Evolutionary conservation across 495 filamentous ascomycete genomes (phyloP).

Genomic region (Astrocystis sublimbata): DNA sequence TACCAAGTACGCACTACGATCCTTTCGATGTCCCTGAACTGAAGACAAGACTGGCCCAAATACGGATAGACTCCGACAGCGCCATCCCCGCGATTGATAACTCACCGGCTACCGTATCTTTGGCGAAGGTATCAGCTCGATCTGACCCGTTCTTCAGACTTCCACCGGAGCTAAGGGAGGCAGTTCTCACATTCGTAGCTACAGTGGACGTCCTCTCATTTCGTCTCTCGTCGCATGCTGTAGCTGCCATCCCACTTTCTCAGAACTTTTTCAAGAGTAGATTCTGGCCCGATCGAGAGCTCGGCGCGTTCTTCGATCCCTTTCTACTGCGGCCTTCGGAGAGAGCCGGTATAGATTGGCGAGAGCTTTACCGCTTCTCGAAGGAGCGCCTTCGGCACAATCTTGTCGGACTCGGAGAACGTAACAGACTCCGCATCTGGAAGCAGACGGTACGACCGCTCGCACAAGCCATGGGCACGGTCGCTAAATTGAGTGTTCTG

Average conservation of each 20-base stretch:
- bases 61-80: background rate
- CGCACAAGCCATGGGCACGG: background rate
- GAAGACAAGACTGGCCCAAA: background rate
- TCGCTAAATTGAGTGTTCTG: slow-evolving; percentile 7
- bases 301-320: slow-evolving; percentile 9
- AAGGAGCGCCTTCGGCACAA: background rate
- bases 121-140: background rate
- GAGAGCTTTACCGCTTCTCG: slow-evolving; percentile 2
- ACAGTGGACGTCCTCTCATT: slow-evolving; percentile 6
- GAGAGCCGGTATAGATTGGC: slow-evolving; percentile 12
- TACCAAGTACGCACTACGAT: slow-evolving; percentile 14
- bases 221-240: slow-evolving; percentile 18
- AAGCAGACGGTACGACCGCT: slow-evolving; percentile 15
- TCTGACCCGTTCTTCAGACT: slow-evolving; percentile 12
- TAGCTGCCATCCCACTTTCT: slow-evolving; percentile 12
- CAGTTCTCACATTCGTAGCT: slow-evolving; percentile 11
- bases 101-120: background rate
- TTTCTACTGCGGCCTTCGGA: slow-evolving; percentile 7
- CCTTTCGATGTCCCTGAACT: slow-evolving; percentile 19
- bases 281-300: slow-evolving; percentile 12
- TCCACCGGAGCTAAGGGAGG: slow-evolving; percentile 14
- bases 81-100: background rate
- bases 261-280: slow-evolving; percentile 15
- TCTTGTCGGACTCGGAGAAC: slow-evolving; percentile 3
- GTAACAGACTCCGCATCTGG: slow-evolving; percentile 19